Conservation (phyloP, 257 asterid species). For the Solanum pinnatisectum region DNA sequence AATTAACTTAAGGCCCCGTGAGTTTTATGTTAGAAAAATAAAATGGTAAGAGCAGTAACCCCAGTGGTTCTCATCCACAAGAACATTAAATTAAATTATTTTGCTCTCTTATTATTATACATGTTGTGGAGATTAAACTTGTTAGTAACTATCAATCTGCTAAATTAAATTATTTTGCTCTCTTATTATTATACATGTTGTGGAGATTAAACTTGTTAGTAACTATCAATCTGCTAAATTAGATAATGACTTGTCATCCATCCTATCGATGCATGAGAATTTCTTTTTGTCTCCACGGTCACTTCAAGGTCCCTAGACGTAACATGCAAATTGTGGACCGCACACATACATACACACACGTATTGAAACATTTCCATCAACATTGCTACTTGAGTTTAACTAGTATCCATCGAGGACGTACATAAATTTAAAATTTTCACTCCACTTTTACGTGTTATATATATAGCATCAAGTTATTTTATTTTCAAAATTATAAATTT, state of each 20-base stretch:
- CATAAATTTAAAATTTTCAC: not conserved
- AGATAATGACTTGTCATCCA: constrained; percentile 28
- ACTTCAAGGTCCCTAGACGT: not conserved
- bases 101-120: not conserved
- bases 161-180: not conserved
- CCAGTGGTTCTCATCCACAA: not conserved
- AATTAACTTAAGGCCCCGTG: not conserved
- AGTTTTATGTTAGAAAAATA: not conserved
- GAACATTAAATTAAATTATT: not conserved
- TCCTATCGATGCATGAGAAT: constrained; percentile 11
- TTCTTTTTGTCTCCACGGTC: constrained; percentile 20
- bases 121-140: not conserved
- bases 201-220: not conserved
- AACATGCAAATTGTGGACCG: constrained; percentile 2
- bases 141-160: not conserved
- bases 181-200: not conserved
- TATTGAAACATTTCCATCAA: not conserved
- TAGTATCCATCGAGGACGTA: not conserved
- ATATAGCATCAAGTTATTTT: not conserved
- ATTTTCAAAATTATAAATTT: not conserved
- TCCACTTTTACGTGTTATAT: not conserved
- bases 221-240: not conserved
- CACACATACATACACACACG: not conserved
- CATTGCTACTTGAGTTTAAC: not conserved
- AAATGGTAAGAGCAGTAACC: not conserved